phyloP scores from a whole-genome alignment of 108 stramenopile species.

The Conticribra guillardii region DNA sequence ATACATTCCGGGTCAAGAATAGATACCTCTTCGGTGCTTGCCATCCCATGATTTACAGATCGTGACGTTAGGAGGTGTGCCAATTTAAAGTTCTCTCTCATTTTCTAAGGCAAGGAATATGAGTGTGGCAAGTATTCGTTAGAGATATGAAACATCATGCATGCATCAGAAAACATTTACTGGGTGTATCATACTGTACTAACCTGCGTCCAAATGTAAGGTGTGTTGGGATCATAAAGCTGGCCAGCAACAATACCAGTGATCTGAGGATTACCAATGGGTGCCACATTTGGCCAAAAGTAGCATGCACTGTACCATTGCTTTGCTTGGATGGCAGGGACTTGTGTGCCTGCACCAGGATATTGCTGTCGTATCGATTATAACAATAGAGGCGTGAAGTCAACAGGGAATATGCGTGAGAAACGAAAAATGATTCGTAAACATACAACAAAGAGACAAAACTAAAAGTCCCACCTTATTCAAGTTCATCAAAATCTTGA shows the following conservation, averaged over 20 bases:
- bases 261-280: conserved; percentile 9
- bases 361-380: background rate
- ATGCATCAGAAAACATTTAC: background rate
- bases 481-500: conserved; percentile 5
- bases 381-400: background rate
- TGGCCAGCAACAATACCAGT: conserved; percentile 18
- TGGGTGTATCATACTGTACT: background rate
- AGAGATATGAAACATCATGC: too few species aligned
- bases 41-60: conserved; percentile 17
- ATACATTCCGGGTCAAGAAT: background rate
- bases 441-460: background rate
- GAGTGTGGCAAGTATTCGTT: background rate
- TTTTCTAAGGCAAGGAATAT: conserved; percentile 1
- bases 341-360: conserved; percentile 8
- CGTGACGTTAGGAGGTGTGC: conserved; percentile 14
- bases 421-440: too few species aligned
- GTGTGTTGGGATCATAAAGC: conserved; percentile 16
- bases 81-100: conserved; percentile 18
- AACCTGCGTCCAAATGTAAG: conserved; percentile 26
- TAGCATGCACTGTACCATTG: conserved; percentile 18
- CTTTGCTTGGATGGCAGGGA: background rate
- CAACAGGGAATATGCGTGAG: too few species aligned
- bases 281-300: background rate
- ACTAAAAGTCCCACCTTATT: conserved; percentile 5
- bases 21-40: background rate